Base-by-base conservation (phyloP, 2,329 filamentous ascomycete genomes). In the Fusarium gaditjirri region DNA sequence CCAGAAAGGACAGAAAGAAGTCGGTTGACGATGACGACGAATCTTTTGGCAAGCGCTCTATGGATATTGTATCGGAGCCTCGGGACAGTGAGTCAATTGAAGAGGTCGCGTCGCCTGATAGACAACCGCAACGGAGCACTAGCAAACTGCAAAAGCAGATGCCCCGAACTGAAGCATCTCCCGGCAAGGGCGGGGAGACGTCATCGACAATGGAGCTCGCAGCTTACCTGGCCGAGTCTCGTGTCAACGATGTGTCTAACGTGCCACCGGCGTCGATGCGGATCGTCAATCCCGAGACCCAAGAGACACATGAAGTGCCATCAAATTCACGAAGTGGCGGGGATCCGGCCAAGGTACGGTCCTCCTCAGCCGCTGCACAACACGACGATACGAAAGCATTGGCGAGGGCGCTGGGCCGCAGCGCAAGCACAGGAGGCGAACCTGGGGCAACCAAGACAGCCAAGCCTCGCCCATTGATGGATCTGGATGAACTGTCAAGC, bases 121-220 rank as follows among this genome's bases (percentile, higher is more conserved):
- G 74, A 27, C 21, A 86, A 23, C 82, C 86, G 14, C 89, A 91
- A 72, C 86, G 90, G 66, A 86, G 88, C 61, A 81, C 88, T 7
- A 90, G 88, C 82, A 94, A 94, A 80, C 83, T 94, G 57, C 92
- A 94, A 76, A 94, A 94, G 80, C 87, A 88, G 61, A 87, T 87
- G 63, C 86, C 88, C 3, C 80, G 86, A 53, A 80, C 77, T 14
- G 87, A 88, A 61, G 80, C 84, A 12, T 87, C 85, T 9, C 83
- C 84, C 19, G 83, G 82, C 33, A 88, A 85, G 74, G 68, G 80
- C 14, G 75, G 70, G 8, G 78, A 80, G 42, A 80, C 80, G 49
- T 71, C 76, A 25, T 57, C 80, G 8, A 83, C 81, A 36, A 77
- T 82, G 67, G 84, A 87, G 61, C 81, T 84, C 27, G 82, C 79